Conservation (phyloP, 2,329 filamentous ascomycete species). For the Fusarium setosum region DNA sequence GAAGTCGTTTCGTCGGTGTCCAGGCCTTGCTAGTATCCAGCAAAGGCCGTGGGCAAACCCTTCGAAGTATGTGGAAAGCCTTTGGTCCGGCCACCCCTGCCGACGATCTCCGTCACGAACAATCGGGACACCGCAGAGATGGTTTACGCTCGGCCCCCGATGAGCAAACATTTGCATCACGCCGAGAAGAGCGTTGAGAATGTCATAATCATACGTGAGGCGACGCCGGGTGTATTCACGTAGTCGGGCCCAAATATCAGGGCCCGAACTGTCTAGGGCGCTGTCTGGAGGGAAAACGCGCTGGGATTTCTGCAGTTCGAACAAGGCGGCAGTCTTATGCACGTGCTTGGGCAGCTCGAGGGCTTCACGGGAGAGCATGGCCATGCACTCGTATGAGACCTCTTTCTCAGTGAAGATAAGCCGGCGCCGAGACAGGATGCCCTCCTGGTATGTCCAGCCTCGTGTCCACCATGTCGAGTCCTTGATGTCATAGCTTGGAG, state of each 20-base stretch:
- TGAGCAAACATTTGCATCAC: background rate
- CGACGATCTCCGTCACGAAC: too few species aligned
- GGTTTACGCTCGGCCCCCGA: background rate
- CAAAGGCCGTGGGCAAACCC: background rate
- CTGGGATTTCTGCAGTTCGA: background rate
- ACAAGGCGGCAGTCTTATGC: background rate
- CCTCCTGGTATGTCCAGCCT: background rate
- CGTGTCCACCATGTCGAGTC: background rate
- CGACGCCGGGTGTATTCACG: background rate
- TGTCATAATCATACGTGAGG: background rate
- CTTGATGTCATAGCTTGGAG: background rate
- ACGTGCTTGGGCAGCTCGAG: background rate
- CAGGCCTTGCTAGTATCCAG: background rate
- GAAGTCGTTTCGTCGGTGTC: background rate
- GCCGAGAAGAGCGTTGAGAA: background rate
- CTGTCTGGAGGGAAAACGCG: too few species aligned
- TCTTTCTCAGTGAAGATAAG: background rate
- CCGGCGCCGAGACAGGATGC: background rate
- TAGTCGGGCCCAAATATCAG: background rate
- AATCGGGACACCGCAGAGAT: background rate
- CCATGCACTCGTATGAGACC: background rate
- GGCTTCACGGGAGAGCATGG: background rate
- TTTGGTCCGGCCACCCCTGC: too few species aligned
- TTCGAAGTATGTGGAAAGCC: background rate
- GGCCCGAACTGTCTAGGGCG: too few species aligned